Conservation (phyloP, 225 moss, liverwort and hornwort genomes). For the Pseudisothecium myosuroides region DNA sequence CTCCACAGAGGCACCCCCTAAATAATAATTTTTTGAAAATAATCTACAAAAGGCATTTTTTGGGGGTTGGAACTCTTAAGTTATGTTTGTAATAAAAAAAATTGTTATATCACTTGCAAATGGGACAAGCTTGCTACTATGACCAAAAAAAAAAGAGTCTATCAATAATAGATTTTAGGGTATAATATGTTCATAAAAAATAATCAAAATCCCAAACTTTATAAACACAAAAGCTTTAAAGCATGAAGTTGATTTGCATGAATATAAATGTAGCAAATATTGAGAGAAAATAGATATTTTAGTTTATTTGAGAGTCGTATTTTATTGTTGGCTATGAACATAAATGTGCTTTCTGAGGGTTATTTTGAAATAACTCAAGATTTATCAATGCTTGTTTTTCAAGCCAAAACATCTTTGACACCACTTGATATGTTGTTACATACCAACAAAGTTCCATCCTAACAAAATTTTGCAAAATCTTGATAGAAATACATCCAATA, state of each 20-base stretch:
- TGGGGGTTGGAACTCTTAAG: neutral
- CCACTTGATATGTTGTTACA: neutral
- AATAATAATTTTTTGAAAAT: neutral
- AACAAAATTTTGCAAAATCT: neutral
- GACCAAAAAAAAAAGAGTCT: neutral
- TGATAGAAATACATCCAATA: neutral
- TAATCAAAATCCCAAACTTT: neutral
- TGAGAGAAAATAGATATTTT: neutral
- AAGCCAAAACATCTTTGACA: neutral
- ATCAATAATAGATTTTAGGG: neutral
- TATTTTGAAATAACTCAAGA: neutral
- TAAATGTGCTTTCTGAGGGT: neutral
- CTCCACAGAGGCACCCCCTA: neutral
- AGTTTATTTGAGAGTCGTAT: neutral
- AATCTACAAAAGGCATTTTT: neutral
- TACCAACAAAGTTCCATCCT: neutral
- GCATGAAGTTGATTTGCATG: neutral
- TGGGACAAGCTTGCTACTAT: neutral
- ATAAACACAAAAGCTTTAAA: neutral
- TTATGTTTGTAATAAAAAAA: neutral
- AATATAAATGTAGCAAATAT: neutral
- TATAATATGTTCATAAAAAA: neutral
- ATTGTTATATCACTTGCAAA: neutral
- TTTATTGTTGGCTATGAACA: neutral
- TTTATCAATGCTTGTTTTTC: neutral